Evolutionary conservation across 768 basidiomycete genomes (phyloP).

Genomic region (Aureoboletus auriporus): DNA sequence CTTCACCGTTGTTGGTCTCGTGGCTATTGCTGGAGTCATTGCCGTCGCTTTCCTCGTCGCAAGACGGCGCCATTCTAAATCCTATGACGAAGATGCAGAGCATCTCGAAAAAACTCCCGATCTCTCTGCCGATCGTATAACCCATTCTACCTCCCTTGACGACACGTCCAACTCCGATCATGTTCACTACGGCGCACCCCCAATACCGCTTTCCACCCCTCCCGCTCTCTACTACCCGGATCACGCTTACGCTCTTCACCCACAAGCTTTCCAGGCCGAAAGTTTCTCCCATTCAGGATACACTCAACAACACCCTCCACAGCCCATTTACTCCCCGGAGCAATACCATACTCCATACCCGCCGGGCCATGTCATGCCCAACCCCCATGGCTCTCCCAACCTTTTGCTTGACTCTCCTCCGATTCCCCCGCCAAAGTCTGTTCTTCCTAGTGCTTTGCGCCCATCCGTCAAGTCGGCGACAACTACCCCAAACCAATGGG

Average conservation of each 20-base stretch:
- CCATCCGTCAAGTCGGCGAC: slow-evolving; percentile 8
- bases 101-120: slow-evolving; percentile 22
- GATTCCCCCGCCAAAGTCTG: neutral
- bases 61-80: slow-evolving; percentile 26
- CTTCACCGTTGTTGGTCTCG: slow-evolving; percentile 39
- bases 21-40: slow-evolving; percentile 30
- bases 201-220: slow-evolving; percentile 13
- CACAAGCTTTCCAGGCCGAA: slow-evolving; percentile 5
- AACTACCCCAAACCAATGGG: slow-evolving; percentile 4
- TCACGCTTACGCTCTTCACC: slow-evolving; percentile 11
- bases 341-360: slow-evolving; percentile 26
- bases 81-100: slow-evolving; percentile 27
- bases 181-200: slow-evolving; percentile 18
- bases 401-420: slow-evolving; percentile 10
- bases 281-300: slow-evolving; percentile 6
- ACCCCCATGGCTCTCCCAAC: slow-evolving; percentile 9
- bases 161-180: slow-evolving; percentile 20
- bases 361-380: slow-evolving; percentile 14
- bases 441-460: slow-evolving; percentile 11
- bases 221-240: slow-evolving; percentile 23
- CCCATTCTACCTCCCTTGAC: slow-evolving; percentile 7
- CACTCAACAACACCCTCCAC: slow-evolving; percentile 14
- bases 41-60: slow-evolving; percentile 26
- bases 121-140: slow-evolving; percentile 5
- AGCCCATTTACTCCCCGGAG: slow-evolving; percentile 23